Evolutionary conservation across 148 eudicot genomes (phyloP), one percentile per base, ranked within the genome.

Genomic region (Hydrangea macrophylla): DNA sequence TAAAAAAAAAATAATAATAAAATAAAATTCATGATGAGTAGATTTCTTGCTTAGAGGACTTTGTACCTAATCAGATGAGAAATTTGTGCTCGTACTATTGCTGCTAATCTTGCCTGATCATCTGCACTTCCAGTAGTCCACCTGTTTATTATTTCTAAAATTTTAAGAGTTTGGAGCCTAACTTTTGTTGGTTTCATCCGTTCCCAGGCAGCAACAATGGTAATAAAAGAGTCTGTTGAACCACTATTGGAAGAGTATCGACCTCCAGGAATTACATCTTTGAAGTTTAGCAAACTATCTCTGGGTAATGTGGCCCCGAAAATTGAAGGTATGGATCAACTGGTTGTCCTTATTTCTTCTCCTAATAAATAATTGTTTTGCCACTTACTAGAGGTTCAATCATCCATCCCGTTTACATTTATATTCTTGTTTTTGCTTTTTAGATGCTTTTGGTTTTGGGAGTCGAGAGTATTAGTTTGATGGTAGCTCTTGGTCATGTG

Each of bases 281-380:
- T 94, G 84, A 94, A 94, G 82, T 94, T 94, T 70, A 90, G 76
- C 81, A 94, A 90, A 81, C 81, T 94, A 65, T 84, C 98, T 75
- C 92, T 94, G 60, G 98, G 98, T 73, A 88, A 85, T 33, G 98
- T 94, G 78, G 90, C 98, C 63, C 98, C 98, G 4, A 94, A 94
- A 73, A 90, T 94, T 75, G 98, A 94, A 82, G 98, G 98, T 93
- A 76, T 64, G 71, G 1, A 58, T 22, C 45, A 24, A 12, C 10
- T 0, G 26, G 27, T 0, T 18, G 20, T 23, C 18, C 23, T 57
- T 33, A 31, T 33, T 63, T 63, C 31, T 63, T 25, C 22, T 65
- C 2, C 23, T 15, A 48, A 20, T 18, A 1, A 48, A 1, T 7
- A 48, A 42, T 42, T 48, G 53, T 22, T 48, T 35, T 15, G 31